Conservation (phyloP, 257 asterid species). For the Solanum lignicaule region DNA sequence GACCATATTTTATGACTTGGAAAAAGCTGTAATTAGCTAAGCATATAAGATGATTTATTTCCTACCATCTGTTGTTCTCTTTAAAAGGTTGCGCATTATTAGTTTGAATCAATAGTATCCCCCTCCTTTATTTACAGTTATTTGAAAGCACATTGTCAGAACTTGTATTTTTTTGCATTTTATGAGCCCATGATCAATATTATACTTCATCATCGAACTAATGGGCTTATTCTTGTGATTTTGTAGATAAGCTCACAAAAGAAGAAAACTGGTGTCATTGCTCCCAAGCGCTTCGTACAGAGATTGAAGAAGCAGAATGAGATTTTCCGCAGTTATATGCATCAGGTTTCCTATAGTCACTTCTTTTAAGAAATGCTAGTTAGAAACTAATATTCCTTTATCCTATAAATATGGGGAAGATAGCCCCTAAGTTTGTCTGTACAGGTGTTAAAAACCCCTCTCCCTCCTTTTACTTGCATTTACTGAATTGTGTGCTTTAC, state of each 20-base stretch:
- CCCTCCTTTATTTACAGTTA: neutral
- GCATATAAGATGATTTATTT: neutral
- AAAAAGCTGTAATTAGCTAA: neutral
- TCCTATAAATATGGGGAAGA: neutral
- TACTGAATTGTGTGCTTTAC: neutral
- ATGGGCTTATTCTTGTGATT: constrained; percentile 6
- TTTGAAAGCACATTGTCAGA: neutral
- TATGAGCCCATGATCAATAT: neutral
- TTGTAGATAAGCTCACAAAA: constrained; percentile 80
- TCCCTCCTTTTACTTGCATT: neutral
- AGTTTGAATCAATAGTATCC: neutral
- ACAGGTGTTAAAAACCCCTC: neutral
- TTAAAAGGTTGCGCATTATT: neutral
- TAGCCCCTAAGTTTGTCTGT: neutral
- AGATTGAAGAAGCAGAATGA: constrained; percentile 85
- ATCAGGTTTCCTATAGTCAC: constrained; percentile 51
- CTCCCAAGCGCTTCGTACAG: constrained; percentile 91
- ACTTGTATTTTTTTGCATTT: neutral
- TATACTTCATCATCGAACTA: neutral
- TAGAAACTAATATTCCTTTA: neutral
- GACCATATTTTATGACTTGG: neutral
- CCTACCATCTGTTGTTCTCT: neutral
- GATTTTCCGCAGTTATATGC: constrained; percentile 89
- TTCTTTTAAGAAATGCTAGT: neutral
- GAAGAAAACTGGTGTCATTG: constrained; percentile 86